Percentiles rank a stretch among this genome's conserved stretches.
Evolutionary conservation across 2,329 filamentous ascomycete species (phyloP).

Genomic region (Alternaria brassicae): DNA sequence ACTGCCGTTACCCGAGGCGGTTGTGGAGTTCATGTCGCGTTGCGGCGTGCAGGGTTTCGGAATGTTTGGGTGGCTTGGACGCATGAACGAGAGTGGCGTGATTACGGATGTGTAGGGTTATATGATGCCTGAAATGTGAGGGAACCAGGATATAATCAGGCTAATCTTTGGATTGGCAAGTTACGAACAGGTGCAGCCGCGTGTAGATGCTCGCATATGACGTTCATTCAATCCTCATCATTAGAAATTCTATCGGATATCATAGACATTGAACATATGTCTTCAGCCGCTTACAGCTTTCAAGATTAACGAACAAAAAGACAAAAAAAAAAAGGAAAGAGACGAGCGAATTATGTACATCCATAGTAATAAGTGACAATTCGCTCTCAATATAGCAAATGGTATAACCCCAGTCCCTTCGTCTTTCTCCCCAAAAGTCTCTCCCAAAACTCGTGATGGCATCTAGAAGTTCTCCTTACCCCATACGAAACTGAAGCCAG

Average conservation of each 20-base stretch:
- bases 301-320: neutral
- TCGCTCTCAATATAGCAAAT: conserved; percentile 20
- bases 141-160: neutral
- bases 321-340: neutral
- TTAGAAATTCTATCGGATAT: conserved; percentile 10
- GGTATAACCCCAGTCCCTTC: conserved; percentile 12
- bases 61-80: conserved; percentile 16
- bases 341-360: conserved; percentile 26
- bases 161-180: neutral
- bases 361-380: conserved; percentile 20
- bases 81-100: conserved; percentile 19
- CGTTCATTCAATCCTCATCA: neutral
- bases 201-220: neutral
- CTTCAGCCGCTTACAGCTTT: conserved; percentile 16
- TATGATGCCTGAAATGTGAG: neutral
- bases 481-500: conserved; percentile 73
- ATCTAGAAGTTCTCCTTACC: conserved; percentile 72
- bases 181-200: neutral
- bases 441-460: neutral
- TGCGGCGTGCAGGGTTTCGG: conserved; percentile 13
- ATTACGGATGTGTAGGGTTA: neutral
- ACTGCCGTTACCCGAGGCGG: neutral
- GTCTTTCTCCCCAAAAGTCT: neutral
- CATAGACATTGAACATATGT: conserved; percentile 3
- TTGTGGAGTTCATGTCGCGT: neutral